Conservation (phyloP, 805 yeast species). For the Saitoella complicata region DNA sequence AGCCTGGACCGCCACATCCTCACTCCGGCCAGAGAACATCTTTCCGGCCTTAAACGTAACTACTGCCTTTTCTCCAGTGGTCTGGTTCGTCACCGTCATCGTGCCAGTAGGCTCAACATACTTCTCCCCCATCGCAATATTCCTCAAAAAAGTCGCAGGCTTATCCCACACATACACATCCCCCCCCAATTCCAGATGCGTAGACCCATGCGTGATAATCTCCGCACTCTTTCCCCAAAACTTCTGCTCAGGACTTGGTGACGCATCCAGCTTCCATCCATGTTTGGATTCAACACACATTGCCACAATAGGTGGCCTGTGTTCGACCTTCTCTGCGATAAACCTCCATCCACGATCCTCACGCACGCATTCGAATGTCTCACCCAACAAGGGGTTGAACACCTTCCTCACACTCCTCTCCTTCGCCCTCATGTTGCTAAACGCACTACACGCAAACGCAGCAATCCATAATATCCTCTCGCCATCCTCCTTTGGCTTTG, state of each 20-base stretch:
- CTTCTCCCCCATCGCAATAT: slow-evolving; percentile 86
- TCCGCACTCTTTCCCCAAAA: slow-evolving; percentile 94
- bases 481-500: slow-evolving; percentile 30
- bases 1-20: slow-evolving; percentile 34
- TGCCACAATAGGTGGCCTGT: slow-evolving; percentile 77
- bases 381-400: slow-evolving; percentile 87
- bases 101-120: slow-evolving; percentile 73
- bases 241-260: slow-evolving; percentile 59
- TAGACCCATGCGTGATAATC: slow-evolving; percentile 55
- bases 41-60: slow-evolving; percentile 69
- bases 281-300: slow-evolving; percentile 50
- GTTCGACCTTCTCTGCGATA: slow-evolving; percentile 72
- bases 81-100: slow-evolving; percentile 42
- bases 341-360: slow-evolving; percentile 66
- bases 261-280: slow-evolving; percentile 39
- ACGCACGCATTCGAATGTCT: slow-evolving; percentile 76
- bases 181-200: slow-evolving; percentile 34
- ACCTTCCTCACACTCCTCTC: slow-evolving; percentile 75
- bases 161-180: slow-evolving; percentile 50
- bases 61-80: slow-evolving; percentile 51
- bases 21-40: slow-evolving; percentile 75
- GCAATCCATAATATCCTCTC: slow-evolving; percentile 50
- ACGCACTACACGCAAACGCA: slow-evolving; percentile 60
- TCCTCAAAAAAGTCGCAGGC: slow-evolving; percentile 70
- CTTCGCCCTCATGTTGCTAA: slow-evolving; percentile 57